Evolutionary conservation across 2,329 filamentous ascomycete genomes (phyloP), one percentile per base, ranked within the genome.

Genomic region (Botrytis paeoniae): DNA sequence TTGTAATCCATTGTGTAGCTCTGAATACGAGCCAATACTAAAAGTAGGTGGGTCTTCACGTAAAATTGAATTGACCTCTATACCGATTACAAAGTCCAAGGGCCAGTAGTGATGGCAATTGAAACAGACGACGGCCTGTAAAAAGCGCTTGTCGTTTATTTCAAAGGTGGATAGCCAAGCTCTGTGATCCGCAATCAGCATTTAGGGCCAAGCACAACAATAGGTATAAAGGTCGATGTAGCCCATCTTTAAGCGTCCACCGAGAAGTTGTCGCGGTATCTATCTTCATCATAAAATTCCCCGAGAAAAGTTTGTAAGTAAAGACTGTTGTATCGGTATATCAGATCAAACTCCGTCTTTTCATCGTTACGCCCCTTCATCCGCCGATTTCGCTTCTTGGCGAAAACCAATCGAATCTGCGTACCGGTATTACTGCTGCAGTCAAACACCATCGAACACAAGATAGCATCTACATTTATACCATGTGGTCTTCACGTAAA

Each of bases 71-170:
- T n/a, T 57, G 51, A 14, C 51, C 48, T 51, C 62, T 12, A n/a
- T 32, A 29, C 22, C 45, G 25, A 29, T 57, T 51, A 22, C 4
- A 4, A 3, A 66, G 43, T n/a, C 4, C 14, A 37, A 29, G 35
- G 25, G 32, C 12, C 63, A n/a, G 43, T 37, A n/a, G 43, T 37
- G 4, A 51, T 10, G 48, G n/a, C 43, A 51, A 39, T 39, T 39
- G 22, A 61, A 39, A 37, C 37, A 61, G 35, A 61, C 25, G 14
- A 5, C 29, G 6, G 25, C 51, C 51, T 57, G 51, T 9, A 29
- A 29, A 57, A 32, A 25, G 59, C 35, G 59, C 59, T 61, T 61
- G 59, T 62, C 60, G 35, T 62, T 62, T 62, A 62, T 41, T 62
- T 25, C 37, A 8, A 39, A 29, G 6, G 51, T 62, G 32, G 60